Base-by-base conservation (phyloP, 495 filamentous ascomycete genomes). In the Geopyxis carbonaria region DNA sequence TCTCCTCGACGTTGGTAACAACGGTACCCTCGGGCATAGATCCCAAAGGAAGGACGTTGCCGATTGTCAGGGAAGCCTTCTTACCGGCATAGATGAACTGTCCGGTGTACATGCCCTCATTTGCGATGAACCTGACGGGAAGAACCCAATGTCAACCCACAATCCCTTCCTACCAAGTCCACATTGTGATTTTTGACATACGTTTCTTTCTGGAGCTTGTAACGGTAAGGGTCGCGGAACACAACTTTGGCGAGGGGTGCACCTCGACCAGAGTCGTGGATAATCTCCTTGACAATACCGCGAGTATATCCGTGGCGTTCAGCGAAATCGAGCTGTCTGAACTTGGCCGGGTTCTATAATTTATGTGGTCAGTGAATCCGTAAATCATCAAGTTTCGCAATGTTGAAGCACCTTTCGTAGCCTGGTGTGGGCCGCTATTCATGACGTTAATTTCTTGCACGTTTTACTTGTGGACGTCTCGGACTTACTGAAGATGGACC, bases 41-140 rank as follows among this genome's bases (percentile, higher is more conserved):
- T 58, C 70, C 72, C 44, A 99, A 75, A 47, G 89, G 89, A 33
- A 99, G 80, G 59, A 99, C 66, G 69, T 99, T 99, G 61, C 89
- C 89, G 59, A 99, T 75, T 57, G 76, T 95, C 49, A 99, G 72
- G 44, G 74, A 68, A 51, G 89, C 91, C 67, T 92, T 83, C 79
- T 99, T 99, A 61, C 89, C 89, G 63, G 87, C 86, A 66, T 95
- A 99, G 78, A 99, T 85, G 73, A 99, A 99, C 69, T 93, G 86
- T 53, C 89, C 89, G 48, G 89, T 93, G 82, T 99, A 99, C 87
- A 95, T 93, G 68, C 89, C 89, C 74, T 99, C 89, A 68, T 94
- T 95, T 63, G 91, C 89, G 61, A 99, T 95, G 75, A 97, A 93
- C 47, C 51, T 55, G n/a, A n/a, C n/a, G n/a, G n/a, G n/a, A n/a